A percentile compares a stretch with the other conserved stretches of the same genome.
phyloP scores from a whole-genome alignment of 192 early-diverging fungal species.

The Umbelopsis sp. region DNA sequence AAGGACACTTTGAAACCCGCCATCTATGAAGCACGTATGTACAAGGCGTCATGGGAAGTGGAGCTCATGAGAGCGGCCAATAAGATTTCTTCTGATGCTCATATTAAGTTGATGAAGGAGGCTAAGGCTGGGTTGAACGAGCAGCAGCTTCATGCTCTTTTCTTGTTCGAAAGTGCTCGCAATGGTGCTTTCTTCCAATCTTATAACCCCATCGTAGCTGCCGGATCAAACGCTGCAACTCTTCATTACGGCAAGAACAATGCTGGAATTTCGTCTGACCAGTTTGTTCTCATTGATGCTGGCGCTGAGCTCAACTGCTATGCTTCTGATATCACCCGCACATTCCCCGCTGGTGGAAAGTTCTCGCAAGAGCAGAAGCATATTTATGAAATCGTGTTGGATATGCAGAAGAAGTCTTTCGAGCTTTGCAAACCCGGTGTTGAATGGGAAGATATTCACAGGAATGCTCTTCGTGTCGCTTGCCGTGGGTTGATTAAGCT shows the following conservation, averaged over 20 bases:
- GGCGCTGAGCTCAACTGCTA: slow-evolving; percentile 81
- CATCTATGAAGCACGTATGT: slow-evolving; percentile 76
- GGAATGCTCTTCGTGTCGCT: slow-evolving; percentile 62
- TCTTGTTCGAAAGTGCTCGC: slow-evolving; percentile 70
- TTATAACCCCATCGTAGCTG: slow-evolving; percentile 84
- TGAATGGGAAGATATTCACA: slow-evolving; percentile 87
- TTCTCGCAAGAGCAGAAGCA: slow-evolving; percentile 70
- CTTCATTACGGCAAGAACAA: slow-evolving; percentile 87
- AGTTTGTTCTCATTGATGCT: slow-evolving; percentile 83
- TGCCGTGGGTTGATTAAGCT: slow-evolving; percentile 67
- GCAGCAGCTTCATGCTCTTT: slow-evolving; percentile 75
- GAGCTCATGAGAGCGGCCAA: slow-evolving; percentile 78
- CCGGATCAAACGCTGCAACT: slow-evolving; percentile 73
- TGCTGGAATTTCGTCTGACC: slow-evolving; percentile 46
- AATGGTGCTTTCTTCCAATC: slow-evolving; percentile 74
- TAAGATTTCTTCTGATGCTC: slow-evolving; percentile 75
- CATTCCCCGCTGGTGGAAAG: slow-evolving; percentile 77
- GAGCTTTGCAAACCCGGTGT: slow-evolving; percentile 65
- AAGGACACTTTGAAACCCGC: slow-evolving; percentile 54
- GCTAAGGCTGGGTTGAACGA: slow-evolving; percentile 68
- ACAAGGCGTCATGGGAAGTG: slow-evolving; percentile 80
- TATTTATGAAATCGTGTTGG: slow-evolving; percentile 82
- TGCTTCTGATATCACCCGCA: slow-evolving; percentile 89
- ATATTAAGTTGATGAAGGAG: slow-evolving; percentile 73
- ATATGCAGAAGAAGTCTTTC: slow-evolving; percentile 78